phyloP scores from a whole-genome alignment of 345 rosid genomes.

The Microthlaspi erraticum region DNA sequence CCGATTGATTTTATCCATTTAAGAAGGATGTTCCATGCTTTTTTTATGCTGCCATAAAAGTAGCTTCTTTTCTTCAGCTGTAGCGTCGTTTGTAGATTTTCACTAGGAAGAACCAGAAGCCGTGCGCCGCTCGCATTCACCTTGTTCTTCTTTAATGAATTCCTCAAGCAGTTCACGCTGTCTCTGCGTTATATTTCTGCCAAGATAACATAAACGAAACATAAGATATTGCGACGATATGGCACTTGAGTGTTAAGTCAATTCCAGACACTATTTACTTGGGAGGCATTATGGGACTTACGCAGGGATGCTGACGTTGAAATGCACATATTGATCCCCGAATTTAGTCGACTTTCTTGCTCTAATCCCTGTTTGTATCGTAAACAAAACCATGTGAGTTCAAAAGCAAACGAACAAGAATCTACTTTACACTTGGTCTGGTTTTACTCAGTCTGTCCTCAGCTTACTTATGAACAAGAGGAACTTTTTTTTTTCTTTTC shows the following conservation, averaged over 20 bases:
- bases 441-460: constrained; percentile 13
- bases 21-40: constrained; percentile 6
- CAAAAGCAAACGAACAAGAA: neutral
- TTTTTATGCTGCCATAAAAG: constrained; percentile 22
- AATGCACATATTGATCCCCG: constrained; percentile 96
- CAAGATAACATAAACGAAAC: neutral
- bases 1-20: constrained; percentile 21
- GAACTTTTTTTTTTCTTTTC: neutral
- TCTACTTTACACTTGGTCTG: constrained; percentile 19
- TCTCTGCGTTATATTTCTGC: constrained; percentile 78
- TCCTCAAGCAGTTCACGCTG: constrained; percentile 93
- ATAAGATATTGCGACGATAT: neutral
- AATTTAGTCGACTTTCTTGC: constrained; percentile 69
- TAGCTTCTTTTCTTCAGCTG: neutral
- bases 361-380: constrained; percentile 65
- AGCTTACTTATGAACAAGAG: too few species aligned
- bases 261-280: constrained; percentile 8
- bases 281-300: constrained; percentile 44
- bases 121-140: constrained; percentile 67
- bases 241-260: neutral
- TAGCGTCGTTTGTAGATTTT: constrained; percentile 11
- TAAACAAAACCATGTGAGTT: constrained; percentile 5
- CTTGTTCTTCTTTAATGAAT: constrained; percentile 87
- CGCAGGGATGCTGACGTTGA: constrained; percentile 90
- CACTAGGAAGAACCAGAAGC: constrained; percentile 85